phyloP scores from a whole-genome alignment of 768 basidiomycete species.

The Hypsizygus marmoreus region DNA sequence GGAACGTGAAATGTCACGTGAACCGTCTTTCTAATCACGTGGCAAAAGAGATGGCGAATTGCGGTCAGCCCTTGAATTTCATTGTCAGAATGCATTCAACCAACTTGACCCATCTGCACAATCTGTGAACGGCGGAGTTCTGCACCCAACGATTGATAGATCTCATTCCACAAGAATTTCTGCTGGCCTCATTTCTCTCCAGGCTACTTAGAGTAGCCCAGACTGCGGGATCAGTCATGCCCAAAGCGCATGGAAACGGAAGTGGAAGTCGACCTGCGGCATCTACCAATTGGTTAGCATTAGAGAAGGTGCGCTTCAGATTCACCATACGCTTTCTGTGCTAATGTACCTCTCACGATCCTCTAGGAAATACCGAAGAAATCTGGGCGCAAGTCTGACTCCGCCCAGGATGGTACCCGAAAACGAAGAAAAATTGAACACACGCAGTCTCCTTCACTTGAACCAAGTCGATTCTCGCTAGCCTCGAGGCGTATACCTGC shows the following conservation, averaged over 20 bases:
- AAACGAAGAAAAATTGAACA: conserved; percentile 33
- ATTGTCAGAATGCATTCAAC: no score
- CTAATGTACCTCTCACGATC: not conserved
- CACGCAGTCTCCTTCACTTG: conserved; percentile 9
- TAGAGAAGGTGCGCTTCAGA: conserved; percentile 47
- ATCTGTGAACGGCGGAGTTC: no score
- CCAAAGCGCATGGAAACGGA: conserved; percentile 1
- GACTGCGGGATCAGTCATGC: conserved; percentile 3
- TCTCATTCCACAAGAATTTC: not conserved
- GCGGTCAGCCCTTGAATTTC: no score
- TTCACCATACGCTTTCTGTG: not conserved
- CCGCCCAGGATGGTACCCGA: conserved; percentile 15
- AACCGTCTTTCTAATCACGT: no score
- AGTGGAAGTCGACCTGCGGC: conserved; percentile 22
- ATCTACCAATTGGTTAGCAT: conserved; percentile 62
- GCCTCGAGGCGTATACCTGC: conserved; percentile 3
- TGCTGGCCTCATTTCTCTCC: not conserved
- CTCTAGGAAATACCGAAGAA: conserved; percentile 17
- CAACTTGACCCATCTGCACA: no score
- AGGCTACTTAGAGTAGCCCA: not conserved
- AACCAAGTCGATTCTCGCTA: not conserved
- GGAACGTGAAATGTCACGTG: no score
- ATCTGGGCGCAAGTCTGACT: conserved; percentile 1
- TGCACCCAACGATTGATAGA: no score
- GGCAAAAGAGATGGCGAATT: no score